Percentiles rank a stretch among this genome's conserved stretches.
Evolutionary conservation across 2,329 filamentous ascomycete species (phyloP).

Genomic region (Aspergillus pseudonomiae): DNA sequence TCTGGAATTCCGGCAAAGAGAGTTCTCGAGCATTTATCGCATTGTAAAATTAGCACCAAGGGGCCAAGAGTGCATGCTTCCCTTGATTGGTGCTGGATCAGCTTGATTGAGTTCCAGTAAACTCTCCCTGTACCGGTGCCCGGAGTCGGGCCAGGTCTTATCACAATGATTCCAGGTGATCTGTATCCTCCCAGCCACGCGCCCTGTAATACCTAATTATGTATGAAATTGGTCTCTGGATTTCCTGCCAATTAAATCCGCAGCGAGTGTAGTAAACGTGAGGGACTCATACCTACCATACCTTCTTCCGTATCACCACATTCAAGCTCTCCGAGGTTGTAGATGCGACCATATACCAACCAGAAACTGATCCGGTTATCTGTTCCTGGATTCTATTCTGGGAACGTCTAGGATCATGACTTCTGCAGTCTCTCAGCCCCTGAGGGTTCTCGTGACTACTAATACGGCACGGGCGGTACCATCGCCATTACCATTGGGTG

Average conservation of each 20-base stretch:
- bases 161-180: not conserved
- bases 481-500: not conserved
- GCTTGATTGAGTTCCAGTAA: too few relatives aligned
- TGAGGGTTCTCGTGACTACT: not conserved
- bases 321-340: not conserved
- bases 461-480: not conserved
- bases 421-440: not conserved
- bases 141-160: not conserved
- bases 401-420: not conserved
- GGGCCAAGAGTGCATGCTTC: too few relatives aligned
- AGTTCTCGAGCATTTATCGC: not conserved
- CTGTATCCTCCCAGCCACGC: not conserved
- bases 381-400: not conserved
- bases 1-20: not conserved
- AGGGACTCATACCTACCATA: too few relatives aligned
- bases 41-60: too few relatives aligned
- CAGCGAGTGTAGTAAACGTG: too few relatives aligned
- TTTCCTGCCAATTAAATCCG: not conserved
- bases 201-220: not conserved
- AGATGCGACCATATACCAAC: not conserved
- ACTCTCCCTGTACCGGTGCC: not conserved
- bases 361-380: not conserved
- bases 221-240: not conserved
- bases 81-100: too few relatives aligned
- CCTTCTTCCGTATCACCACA: not conserved